Percentiles rank a stretch among this genome's conserved stretches.
Conservation (phyloP, 2,329 filamentous ascomycete genomes). For the Bipolaris victoriae region DNA sequence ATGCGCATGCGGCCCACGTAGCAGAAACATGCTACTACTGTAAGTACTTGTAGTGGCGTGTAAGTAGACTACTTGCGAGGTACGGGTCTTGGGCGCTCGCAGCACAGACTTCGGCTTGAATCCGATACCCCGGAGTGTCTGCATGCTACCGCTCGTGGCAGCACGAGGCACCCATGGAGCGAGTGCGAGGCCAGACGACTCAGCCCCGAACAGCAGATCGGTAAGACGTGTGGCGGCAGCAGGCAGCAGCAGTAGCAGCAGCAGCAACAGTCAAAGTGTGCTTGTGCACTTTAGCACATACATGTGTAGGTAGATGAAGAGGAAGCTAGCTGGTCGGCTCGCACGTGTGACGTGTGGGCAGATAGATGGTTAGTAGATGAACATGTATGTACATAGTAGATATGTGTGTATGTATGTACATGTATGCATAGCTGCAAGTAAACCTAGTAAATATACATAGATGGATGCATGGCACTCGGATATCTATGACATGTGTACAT, state of each 20-base stretch:
- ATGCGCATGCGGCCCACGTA: constrained; percentile 2
- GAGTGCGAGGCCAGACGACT: neutral
- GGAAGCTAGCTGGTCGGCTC: neutral
- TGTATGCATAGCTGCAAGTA: no score
- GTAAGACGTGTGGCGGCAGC: constrained; percentile 8
- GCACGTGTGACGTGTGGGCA: neutral
- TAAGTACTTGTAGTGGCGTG: neutral
- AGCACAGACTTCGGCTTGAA: constrained; percentile 3
- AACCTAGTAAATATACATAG: no score
- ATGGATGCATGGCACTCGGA: no score
- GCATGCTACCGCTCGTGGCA: constrained; percentile 11
- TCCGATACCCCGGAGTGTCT: constrained; percentile 8
- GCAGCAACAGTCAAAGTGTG: neutral
- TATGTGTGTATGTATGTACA: neutral
- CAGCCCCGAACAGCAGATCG: constrained; percentile 8
- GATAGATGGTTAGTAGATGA: neutral
- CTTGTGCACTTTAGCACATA: no score
- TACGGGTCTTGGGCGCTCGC: neutral
- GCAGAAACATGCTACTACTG: constrained; percentile 1
- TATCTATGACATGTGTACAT: no score
- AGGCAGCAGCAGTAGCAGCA: neutral
- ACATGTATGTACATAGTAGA: neutral
- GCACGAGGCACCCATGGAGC: constrained; percentile 8
- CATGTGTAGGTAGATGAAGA: neutral
- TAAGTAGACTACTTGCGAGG: neutral